phyloP scores from a whole-genome alignment of 495 filamentous ascomycete species.

The Aeminium ludgeri region DNA sequence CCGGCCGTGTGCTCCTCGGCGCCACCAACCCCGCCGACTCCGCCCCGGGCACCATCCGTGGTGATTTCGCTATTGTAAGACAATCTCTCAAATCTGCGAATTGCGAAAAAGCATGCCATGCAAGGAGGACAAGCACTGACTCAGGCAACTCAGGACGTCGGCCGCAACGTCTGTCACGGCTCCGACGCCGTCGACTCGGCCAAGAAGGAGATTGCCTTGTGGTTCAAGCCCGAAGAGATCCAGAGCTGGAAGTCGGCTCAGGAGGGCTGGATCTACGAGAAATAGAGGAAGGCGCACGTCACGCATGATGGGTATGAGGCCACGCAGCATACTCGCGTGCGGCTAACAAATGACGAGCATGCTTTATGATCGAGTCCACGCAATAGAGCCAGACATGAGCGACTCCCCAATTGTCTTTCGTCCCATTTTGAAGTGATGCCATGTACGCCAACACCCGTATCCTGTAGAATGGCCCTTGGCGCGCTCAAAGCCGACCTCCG shows the following conservation, averaged over 20 bases:
- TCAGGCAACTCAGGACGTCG: conserved; percentile 44
- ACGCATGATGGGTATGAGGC: too few relatives aligned
- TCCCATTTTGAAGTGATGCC: too few relatives aligned
- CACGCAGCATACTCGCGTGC: too few relatives aligned
- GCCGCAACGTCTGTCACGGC: conserved; percentile 98
- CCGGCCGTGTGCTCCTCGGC: conserved; percentile 84
- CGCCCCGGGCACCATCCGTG: conserved; percentile 90
- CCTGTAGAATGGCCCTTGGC: too few relatives aligned
- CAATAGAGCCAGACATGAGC: too few relatives aligned
- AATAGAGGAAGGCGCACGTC: conserved; percentile 22
- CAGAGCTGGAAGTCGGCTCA: conserved; percentile 61
- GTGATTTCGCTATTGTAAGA: conserved; percentile 40
- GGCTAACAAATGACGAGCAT: too few relatives aligned
- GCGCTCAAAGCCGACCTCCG: too few relatives aligned
- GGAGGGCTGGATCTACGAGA: conserved; percentile 93
- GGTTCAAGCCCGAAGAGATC: conserved; percentile 80
- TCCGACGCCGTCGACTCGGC: conserved; percentile 96
- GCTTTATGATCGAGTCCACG: too few relatives aligned
- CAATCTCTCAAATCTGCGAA: background rate
- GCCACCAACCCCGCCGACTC: conserved; percentile 95
- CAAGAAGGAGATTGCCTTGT: conserved; percentile 97
- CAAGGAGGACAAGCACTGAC: too few relatives aligned
- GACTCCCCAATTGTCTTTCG: too few relatives aligned
- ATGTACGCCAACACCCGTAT: too few relatives aligned
- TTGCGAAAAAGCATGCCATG: too few relatives aligned